Base-by-base conservation (phyloP, 2,329 filamentous ascomycete genomes). In the Ceratocystis alfenasii region DNA sequence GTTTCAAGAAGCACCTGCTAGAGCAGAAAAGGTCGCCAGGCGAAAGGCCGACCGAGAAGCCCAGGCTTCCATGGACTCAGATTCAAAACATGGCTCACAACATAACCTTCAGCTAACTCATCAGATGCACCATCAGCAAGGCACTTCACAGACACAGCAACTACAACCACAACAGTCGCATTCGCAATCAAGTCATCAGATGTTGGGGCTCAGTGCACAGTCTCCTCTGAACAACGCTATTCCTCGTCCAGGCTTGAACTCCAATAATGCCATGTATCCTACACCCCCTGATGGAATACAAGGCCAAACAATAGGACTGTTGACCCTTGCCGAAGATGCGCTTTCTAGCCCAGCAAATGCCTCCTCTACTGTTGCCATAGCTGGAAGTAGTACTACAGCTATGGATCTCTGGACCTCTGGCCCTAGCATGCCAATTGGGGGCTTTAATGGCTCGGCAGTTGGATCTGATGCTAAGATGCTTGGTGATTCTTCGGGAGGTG, bases 281-380 rank as follows among this genome's bases (percentile, higher is more conserved):
- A 90, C 87, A 5, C 87, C 87, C 1, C 87, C 87, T 10, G 87
- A 89, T 71, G 85, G 80, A 15, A 75, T 86, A 20, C 83, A 84
- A 50, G 78, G 79, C 63, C 74, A 63, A n/a, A 28, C 63, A 12
- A 20, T 33, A 44, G 30, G 30, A 45, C 22, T 48, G 12, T 46
- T 48, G 6, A 5, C n/a, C 12, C 25, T 83, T 3, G 81, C 81
- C 1, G 77, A 85, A 64, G 84, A 87, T 66, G 80, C 79, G 4
- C 78, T 77, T 1, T 81, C 81, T 1, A 87, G 83, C 64, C 84
- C 84, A 61, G 57, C 46, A 20, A 33, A 48, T 20, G 36, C 59
- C 5, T 33, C 59, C 10, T 44, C 45, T 33, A 17, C 30, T 41
- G 12, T 22, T 22, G n/a, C 45, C 8, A 45, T 28, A 17, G 55